Evolutionary conservation across 2,329 filamentous ascomycete species (phyloP).

Genomic region (Cladosporium sp.): DNA sequence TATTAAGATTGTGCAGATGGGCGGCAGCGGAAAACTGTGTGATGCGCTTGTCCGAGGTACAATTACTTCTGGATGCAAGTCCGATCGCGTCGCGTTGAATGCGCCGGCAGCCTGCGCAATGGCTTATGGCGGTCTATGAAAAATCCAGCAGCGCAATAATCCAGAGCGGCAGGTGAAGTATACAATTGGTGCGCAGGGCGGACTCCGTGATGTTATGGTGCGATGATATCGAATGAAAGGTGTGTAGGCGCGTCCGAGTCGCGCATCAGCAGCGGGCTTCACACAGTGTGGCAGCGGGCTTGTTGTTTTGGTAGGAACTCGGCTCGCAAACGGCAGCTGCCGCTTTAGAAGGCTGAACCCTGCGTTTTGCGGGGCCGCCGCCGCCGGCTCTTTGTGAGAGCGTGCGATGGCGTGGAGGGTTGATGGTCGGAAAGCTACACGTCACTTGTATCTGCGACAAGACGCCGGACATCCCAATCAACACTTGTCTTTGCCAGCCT

Average conservation of each 20-base stretch:
- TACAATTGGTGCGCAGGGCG: not conserved
- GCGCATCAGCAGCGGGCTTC: not conserved
- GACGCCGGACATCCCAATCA: not conserved
- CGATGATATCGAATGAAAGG: not conserved
- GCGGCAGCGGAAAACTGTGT: not conserved
- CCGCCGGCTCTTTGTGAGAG: not conserved
- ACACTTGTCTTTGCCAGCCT: not conserved
- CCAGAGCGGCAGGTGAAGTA: not conserved
- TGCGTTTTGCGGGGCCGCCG: not conserved
- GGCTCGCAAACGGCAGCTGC: not conserved
- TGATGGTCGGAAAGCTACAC: not conserved
- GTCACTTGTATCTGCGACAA: conserved; percentile 7
- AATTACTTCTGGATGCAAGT: not conserved
- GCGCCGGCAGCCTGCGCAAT: not conserved
- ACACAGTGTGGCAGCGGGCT: not conserved
- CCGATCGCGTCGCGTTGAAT: not conserved
- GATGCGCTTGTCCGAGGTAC: not conserved
- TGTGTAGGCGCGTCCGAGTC: not conserved
- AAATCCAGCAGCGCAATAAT: too few relatives aligned
- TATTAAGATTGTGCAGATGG: too few relatives aligned
- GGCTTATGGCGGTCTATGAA: too few relatives aligned
- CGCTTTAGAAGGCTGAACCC: not conserved
- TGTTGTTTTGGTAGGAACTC: not conserved
- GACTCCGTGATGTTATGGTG: not conserved
- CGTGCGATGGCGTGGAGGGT: not conserved